Evolutionary conservation across 2,329 filamentous ascomycete genomes (phyloP).

Genomic region (Aureobasidium sp.): DNA sequence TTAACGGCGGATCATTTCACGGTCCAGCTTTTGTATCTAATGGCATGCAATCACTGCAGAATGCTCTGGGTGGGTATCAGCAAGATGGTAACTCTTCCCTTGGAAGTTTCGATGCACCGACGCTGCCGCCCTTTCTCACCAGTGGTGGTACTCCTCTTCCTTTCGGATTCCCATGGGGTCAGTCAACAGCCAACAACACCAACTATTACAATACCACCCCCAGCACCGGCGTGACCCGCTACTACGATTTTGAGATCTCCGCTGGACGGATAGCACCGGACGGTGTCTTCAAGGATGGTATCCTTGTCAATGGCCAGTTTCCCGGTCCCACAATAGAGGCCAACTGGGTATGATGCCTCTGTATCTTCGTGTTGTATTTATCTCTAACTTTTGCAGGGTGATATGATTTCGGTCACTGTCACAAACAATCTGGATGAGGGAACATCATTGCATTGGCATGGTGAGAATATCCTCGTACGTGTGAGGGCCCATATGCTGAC

Average conservation of each 20-base stretch:
- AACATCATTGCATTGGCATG: constrained; percentile 57
- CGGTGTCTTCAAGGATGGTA: constrained; percentile 25
- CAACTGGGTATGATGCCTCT: constrained; percentile 28
- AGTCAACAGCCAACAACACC: constrained; percentile 22
- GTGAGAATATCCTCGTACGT: constrained; percentile 32
- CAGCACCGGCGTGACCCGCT: constrained; percentile 29
- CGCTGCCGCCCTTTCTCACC: constrained; percentile 19
- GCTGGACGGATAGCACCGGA: constrained; percentile 27
- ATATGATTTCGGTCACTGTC: constrained; percentile 45
- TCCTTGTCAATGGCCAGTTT: constrained; percentile 52
- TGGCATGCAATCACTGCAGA: background rate
- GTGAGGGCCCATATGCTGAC: background rate
- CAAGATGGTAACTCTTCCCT: constrained; percentile 17
- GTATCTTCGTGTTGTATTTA: background rate
- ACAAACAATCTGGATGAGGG: constrained; percentile 50
- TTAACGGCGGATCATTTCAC: background rate
- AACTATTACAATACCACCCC: constrained; percentile 26
- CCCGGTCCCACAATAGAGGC: constrained; percentile 57
- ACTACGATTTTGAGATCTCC: constrained; percentile 28
- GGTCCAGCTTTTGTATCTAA: constrained; percentile 9
- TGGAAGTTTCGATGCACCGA: constrained; percentile 18
- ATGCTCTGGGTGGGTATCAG: constrained; percentile 4
- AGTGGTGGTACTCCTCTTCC: constrained; percentile 19
- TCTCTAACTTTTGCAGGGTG: constrained; percentile 23
- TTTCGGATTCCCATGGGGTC: constrained; percentile 25